Evolutionary conservation across 495 filamentous ascomycete species (phyloP), one percentile per base, ranked within the genome.

Genomic region (Copromyces sp.): DNA sequence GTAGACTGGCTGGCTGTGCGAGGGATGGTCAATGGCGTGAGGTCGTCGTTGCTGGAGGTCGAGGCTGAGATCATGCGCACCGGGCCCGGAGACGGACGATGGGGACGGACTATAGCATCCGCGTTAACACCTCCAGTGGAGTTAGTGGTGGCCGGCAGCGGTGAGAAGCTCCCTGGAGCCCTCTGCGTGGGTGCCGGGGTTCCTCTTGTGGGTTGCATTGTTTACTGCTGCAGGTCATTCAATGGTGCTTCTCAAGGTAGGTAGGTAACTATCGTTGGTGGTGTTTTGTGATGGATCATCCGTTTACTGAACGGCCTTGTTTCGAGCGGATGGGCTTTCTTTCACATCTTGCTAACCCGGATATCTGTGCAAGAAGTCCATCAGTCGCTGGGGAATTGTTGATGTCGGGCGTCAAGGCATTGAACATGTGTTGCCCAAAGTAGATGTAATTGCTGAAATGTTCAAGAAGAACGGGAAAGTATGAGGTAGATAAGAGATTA

Each of bases 111-210:
- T 2, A 59, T 70, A 3, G 4, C 47, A 16, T 37, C 35, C 4
- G 45, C 45, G 29, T 53, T 53, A 59, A 29, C 47, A 32, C 24
- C 11, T 61, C 47, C 47, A 65, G 53, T 35, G 53, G 53, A 65
- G 53, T 65, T 65, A 35, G 53, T 75, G 73, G 45, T 74, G 11
- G 76, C 70, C 38, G 85, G 80, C 65, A 87, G 80, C 74, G 87
- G 84, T 69, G 86, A 87, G 81, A 88, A 88, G 82, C 85, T 86
- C 76, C 86, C 87, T 42, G 86, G 86, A 70, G 82, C 82, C 77
- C 85, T 79, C 73, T 76, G 80, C 74, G 83, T 79, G 77, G 82
- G 77, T 80, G 29, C 53, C 29, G 53, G 53, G 53, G 53, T 65
- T 35, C 29, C 53, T 65, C 85, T 82, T 79, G 80, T 76, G 74